Conservation (phyloP, 192 early-diverging fungal species). For the Backusella psychrophila region DNA sequence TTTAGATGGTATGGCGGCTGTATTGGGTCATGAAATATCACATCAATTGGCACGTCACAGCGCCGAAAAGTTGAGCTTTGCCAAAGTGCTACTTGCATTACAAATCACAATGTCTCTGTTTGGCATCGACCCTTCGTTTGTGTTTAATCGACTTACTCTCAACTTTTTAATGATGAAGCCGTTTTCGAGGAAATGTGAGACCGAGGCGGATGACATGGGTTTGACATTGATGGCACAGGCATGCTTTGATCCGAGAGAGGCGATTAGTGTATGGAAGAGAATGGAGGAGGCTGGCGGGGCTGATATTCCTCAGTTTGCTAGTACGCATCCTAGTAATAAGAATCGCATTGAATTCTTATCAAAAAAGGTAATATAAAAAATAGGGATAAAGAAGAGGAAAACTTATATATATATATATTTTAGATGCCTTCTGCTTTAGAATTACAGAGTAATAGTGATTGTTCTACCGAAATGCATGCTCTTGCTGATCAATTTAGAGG, state of each 20-base stretch:
- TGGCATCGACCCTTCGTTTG: slow-evolving; percentile 60
- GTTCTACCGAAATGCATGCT: slow-evolving; percentile 37
- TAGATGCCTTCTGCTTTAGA: slow-evolving; percentile 27
- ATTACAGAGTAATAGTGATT: slow-evolving; percentile 25
- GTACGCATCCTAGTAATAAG: slow-evolving; percentile 82
- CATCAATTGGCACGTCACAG: slow-evolving; percentile 91
- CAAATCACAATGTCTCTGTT: slow-evolving; percentile 62
- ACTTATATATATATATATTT: not conserved
- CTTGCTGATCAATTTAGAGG: slow-evolving; percentile 22
- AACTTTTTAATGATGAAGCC: slow-evolving; percentile 80
- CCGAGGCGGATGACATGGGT: slow-evolving; percentile 92
- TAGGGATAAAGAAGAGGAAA: not conserved
- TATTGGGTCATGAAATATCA: slow-evolving; percentile 92
- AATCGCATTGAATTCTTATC: slow-evolving; percentile 61
- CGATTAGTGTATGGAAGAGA: slow-evolving; percentile 78
- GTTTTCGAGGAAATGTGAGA: slow-evolving; percentile 85
- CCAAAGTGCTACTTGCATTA: slow-evolving; percentile 58
- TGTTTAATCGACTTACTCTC: slow-evolving; percentile 60
- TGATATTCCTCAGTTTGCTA: slow-evolving; percentile 63
- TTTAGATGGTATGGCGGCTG: slow-evolving; percentile 86
- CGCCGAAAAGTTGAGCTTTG: slow-evolving; percentile 84
- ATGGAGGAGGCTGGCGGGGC: slow-evolving; percentile 60
- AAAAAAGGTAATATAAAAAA: slow-evolving; percentile 24
- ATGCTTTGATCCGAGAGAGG: slow-evolving; percentile 86
- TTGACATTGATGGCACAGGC: slow-evolving; percentile 87